A percentile compares a stretch with the other conserved stretches of the same genome.
Evolutionary conservation across 257 asterid species (phyloP).

Genomic region (Solanum chmielewskii): DNA sequence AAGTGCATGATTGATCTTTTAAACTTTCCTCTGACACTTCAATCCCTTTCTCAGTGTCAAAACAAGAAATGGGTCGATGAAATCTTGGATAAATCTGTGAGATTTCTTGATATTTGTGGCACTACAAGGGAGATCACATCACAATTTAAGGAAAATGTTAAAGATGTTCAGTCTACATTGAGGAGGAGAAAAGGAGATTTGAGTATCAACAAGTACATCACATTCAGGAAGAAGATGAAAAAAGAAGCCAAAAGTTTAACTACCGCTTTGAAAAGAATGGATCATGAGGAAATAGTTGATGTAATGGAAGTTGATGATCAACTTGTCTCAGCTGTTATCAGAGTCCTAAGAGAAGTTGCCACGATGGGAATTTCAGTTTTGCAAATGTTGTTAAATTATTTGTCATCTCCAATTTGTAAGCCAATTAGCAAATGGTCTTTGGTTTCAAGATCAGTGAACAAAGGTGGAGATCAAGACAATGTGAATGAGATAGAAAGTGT

Average conservation of each 20-base stretch:
- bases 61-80: constrained; percentile 3
- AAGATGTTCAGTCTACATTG: neutral
- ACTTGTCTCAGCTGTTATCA: neutral
- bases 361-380: neutral
- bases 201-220: neutral
- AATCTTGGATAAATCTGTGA: neutral
- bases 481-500: neutral
- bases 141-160: neutral
- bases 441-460: constrained; percentile 8
- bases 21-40: constrained; percentile 3
- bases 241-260: neutral
- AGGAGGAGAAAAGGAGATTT: constrained; percentile 1
- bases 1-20: neutral
- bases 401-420: neutral
- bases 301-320: neutral
- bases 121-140: neutral
- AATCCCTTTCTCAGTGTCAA: neutral
- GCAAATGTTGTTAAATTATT: neutral
- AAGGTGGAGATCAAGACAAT: neutral
- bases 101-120: constrained; percentile 6
- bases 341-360: neutral
- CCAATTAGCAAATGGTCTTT: neutral
- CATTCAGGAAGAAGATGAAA: constrained; percentile 10
- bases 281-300: neutral
- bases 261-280: neutral